phyloP scores from a whole-genome alignment of 1,284 basidiomycete genomes.

The Fomes fomentarius region DNA sequence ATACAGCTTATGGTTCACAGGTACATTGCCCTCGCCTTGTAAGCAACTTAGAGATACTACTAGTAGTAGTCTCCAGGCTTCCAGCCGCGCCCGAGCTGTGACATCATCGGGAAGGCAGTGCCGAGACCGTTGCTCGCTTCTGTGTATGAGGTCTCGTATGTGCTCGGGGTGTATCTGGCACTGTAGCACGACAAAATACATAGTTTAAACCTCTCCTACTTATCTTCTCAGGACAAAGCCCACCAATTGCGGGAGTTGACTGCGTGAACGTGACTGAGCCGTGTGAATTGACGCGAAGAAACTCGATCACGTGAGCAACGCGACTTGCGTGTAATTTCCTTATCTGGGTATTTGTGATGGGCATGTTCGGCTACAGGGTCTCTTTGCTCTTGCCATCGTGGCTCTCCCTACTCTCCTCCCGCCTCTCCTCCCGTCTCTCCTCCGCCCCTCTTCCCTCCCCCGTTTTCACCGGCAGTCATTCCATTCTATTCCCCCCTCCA shows the following conservation, averaged over 20 bases:
- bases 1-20: conserved; percentile 34
- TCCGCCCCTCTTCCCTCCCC: background rate
- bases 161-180: too few species aligned
- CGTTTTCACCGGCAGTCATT: background rate
- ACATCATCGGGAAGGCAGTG: background rate
- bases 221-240: background rate
- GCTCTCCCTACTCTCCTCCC: conserved; percentile 12
- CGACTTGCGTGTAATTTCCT: conserved; percentile 27
- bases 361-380: conserved; percentile 13
- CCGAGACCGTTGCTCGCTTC: background rate
- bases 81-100: background rate
- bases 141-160: too few species aligned
- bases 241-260: background rate
- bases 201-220: background rate
- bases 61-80: background rate
- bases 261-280: conserved; percentile 1
- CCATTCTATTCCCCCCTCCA: conserved; percentile 2
- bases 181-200: too few species aligned
- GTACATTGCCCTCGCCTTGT: conserved; percentile 58
- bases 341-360: conserved; percentile 23
- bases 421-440: conserved; percentile 7
- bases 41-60: background rate
- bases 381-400: conserved; percentile 14
- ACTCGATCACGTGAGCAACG: conserved; percentile 32
- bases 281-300: conserved; percentile 17